Evolutionary conservation across 225 moss, liverwort and hornwort species (phyloP), one percentile per base, ranked within the genome.

Genomic region (Marchantia polymorpha): DNA sequence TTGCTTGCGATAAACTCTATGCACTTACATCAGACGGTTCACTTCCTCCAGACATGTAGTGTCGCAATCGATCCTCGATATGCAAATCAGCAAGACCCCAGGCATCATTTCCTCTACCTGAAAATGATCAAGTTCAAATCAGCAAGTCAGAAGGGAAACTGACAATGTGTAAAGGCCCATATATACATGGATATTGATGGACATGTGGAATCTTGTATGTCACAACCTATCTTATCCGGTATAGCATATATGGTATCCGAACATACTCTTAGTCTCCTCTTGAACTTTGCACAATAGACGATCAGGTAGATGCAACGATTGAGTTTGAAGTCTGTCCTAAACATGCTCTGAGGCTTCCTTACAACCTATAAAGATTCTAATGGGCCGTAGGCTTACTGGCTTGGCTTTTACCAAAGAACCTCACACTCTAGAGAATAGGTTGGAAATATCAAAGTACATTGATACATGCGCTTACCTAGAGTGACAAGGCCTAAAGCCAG

Each of bases 41-140:
- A 81, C 92, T 91, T 72, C 97, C 97, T 75, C 97, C 97, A 74
- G 88, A 97, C 85, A 97, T 92, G 80, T 93, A 94, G 66, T 94
- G 91, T 73, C 90, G 89, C 23, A 97, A 78, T 23, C 97, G 97
- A 86, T 97, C 97, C 84, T 97, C 97, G 75, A 97, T 97, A 67
- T 91, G 94, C 64, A 97, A 91, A 85, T 97, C 97, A 71, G 97
- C 93, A 56, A 97, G 89, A 75, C 97, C 97, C 94, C 93, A 97
- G 47, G 97, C 97, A 90, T 97, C 97, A 83, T 91, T 91, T 64
- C 97, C 97, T 74, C 93, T 92, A 82, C 93, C 85, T 85, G 75
- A 51, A 75, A 9, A 39, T 26, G 39, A 53, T n/a, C 11, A 52
- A 61, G 10, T 7, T 22, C 10, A 22, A 76, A 22, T 60, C 20